These are phyloP conservation scores for Komagataella pseudopastoris DNA, from an alignment of 805 yeast genomes.

Conservation along the genomic window DNA sequence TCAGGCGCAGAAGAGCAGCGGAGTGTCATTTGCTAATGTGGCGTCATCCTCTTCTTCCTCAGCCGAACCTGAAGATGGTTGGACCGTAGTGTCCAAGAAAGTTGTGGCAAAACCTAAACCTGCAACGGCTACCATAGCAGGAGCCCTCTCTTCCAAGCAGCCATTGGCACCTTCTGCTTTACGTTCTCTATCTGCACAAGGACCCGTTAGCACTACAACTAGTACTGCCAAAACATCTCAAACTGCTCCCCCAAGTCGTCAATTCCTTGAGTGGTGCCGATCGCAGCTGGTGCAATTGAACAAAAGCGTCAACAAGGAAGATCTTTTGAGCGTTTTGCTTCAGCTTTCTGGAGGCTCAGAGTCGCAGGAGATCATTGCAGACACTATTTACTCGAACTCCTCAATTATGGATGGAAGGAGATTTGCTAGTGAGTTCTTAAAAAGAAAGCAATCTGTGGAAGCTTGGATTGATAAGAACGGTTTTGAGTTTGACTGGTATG, in stretches of 20 bases:
- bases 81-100: constrained; percentile 28
- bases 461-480: constrained; percentile 26
- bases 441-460: constrained; percentile 65
- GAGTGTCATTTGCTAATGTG: constrained; percentile 9
- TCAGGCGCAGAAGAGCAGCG: constrained; percentile 5
- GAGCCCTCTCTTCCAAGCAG: constrained; percentile 21
- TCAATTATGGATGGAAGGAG: constrained; percentile 90
- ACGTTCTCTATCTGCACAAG: constrained; percentile 9
- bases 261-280: constrained; percentile 63
- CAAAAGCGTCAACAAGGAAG: constrained; percentile 64
- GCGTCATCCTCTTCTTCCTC: constrained; percentile 10
- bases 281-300: constrained; percentile 52
- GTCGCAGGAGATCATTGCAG: constrained; percentile 77
- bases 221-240: constrained; percentile 13
- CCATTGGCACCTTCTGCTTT: constrained; percentile 4
- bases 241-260: constrained; percentile 34
- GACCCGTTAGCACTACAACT: constrained; percentile 1
- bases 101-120: constrained; percentile 16
- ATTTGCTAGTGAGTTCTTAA: constrained; percentile 82
- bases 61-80: constrained; percentile 9
- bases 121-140: constrained; percentile 1
- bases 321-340: constrained; percentile 65
- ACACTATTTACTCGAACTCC: constrained; percentile 79
- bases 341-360: constrained; percentile 52
- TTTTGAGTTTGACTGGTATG: constrained; percentile 52